phyloP scores from a whole-genome alignment of 176 grass and related monocot genomes.

The Secale cereale region DNA sequence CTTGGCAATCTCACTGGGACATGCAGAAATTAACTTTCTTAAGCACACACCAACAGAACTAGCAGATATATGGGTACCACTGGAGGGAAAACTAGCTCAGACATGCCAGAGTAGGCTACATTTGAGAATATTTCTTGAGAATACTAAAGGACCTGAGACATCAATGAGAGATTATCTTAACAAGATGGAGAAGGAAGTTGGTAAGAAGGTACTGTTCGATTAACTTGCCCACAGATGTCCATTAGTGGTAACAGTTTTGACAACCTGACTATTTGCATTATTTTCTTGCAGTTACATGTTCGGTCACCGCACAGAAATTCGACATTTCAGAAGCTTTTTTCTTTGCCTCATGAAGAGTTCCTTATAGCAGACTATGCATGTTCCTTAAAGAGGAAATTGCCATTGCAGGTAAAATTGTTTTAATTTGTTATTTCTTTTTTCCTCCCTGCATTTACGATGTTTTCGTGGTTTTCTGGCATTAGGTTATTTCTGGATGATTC shows the following conservation, averaged over 20 bases:
- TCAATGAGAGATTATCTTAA: constrained; percentile 62
- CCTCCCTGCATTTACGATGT: neutral
- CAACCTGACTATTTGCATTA: neutral
- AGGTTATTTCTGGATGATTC: too few relatives aligned
- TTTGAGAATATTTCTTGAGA: constrained; percentile 87
- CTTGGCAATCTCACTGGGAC: constrained; percentile 59
- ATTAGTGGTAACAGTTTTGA: constrained; percentile 5
- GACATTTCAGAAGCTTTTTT: constrained; percentile 78
- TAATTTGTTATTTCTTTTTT: neutral
- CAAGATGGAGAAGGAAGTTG: constrained; percentile 95
- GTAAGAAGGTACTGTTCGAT: constrained; percentile 58
- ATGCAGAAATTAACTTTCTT: constrained; percentile 82
- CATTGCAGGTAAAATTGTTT: constrained; percentile 48
- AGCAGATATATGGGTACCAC: constrained; percentile 75
- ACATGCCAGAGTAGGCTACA: constrained; percentile 65
- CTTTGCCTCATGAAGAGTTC: constrained; percentile 76
- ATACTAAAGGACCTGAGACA: constrained; percentile 61
- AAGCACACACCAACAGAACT: constrained; percentile 62
- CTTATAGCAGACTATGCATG: constrained; percentile 89
- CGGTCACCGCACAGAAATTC: constrained; percentile 75
- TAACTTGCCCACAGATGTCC: neutral
- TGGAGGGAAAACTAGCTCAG: constrained; percentile 68
- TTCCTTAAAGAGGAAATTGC: constrained; percentile 71
- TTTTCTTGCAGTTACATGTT: constrained; percentile 54
- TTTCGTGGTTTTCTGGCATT: neutral